Percentiles rank a stretch among this genome's conserved stretches.
These are phyloP conservation scores for Mollisia scopiformis DNA, from an alignment of 2,329 filamentous ascomycete genomes.

Conservation along the genomic window DNA sequence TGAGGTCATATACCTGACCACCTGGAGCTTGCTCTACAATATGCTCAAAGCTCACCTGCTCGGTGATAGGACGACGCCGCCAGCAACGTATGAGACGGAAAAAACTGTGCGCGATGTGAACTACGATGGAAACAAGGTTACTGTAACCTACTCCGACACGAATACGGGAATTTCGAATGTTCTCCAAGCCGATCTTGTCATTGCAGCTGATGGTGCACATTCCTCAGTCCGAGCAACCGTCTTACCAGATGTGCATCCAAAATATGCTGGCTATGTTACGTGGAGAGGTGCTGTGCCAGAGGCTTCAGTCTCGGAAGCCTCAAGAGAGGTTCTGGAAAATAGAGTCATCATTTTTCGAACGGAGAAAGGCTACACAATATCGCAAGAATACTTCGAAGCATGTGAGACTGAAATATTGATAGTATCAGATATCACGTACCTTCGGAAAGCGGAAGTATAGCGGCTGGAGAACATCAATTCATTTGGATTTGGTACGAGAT, in stretches of 20 bases:
- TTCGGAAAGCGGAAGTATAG: neutral
- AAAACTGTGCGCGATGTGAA: no score
- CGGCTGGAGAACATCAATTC: neutral
- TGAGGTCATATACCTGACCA: no score
- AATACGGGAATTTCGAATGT: no score
- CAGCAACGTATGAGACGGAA: no score
- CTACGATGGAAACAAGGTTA: no score
- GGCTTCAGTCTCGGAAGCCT: neutral
- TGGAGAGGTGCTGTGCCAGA: neutral
- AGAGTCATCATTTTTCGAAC: neutral
- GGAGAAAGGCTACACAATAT: neutral
- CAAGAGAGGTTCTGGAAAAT: neutral
- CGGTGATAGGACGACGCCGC: no score
- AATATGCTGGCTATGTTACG: neutral
- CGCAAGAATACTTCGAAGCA: neutral
- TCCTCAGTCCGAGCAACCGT: neutral
- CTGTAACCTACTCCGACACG: no score
- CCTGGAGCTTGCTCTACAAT: no score
- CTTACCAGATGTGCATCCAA: neutral
- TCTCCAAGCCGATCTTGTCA: neutral
- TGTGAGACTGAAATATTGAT: no score
- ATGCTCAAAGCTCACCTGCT: no score
- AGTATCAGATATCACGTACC: neutral
- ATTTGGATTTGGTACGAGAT: neutral
- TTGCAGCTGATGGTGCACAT: neutral